Evolutionary conservation across 2,329 filamentous ascomycete species (phyloP), one percentile per base, ranked within the genome.

Genomic region (Fusarium secorum): DNA sequence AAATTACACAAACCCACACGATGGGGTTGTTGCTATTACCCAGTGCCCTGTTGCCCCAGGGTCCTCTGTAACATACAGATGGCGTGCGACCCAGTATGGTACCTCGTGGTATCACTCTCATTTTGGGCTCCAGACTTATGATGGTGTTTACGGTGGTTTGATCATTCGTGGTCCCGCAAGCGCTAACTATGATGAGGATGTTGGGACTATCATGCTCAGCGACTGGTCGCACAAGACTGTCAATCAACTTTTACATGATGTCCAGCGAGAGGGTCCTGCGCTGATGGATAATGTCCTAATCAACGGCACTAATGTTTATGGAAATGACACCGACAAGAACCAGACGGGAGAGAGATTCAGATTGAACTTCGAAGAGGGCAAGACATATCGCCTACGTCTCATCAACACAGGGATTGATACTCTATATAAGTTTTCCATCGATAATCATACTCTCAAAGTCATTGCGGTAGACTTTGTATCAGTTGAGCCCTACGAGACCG

Each of bases 81-180:
- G 86, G 80, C 82, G 82, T 26, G 87, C 85, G 9, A 87, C 84
- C 2, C 82, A 86, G 68, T 86, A 89, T 75, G 87, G 89, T 22
- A 81, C 85, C 3, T 82, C 82, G 5, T 90, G 87, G 87, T 91
- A 90, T 64, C 89, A 91, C 75, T 88, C 85, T 4, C 89, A 91
- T 76, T 87, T 88, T 71, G 81, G 82, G 2, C 74, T 84, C 5
- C 83, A 85, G 70, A 78, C 80, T 1, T 84, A 81, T 77, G 84
- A 90, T 58, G 90, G 90, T 5, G 79, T 91, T 3, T 82, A 86
- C 45, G 90, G 90, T 2, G 84, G 84, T 6, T 86, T 93, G 46
- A 79, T 91, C 45, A 88, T 91, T 71, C 83, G 89, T 61, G 89
- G 89, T 0, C 89, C 89, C 1, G 83, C 85, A 2, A 85, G 85